phyloP scores from a whole-genome alignment of 176 grass and related monocot species.

The barley (Hordeum vulgare) region DNA sequence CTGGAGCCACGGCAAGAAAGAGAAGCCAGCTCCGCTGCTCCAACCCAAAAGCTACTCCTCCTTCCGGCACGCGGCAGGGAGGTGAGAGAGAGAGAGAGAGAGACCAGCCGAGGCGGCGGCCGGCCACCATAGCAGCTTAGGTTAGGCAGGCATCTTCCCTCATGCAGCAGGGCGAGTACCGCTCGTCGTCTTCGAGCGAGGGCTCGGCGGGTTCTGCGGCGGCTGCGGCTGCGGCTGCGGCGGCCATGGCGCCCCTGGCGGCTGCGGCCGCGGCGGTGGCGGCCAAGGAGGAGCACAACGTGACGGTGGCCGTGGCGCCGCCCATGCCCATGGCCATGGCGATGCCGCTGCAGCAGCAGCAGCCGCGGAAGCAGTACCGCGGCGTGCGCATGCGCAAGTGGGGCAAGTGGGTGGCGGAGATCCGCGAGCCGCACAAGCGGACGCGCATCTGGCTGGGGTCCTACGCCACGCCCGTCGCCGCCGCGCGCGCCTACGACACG shows the following conservation, averaged over 20 bases:
- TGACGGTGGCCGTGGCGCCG: neutral
- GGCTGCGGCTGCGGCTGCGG: neutral
- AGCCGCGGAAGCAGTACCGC: constrained; percentile 48
- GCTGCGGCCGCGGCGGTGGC: constrained; percentile 9
- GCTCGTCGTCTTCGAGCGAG: constrained; percentile 47
- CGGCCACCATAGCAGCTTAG: neutral
- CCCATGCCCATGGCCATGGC: neutral
- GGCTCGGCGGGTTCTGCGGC: constrained; percentile 15
- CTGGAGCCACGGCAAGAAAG: neutral
- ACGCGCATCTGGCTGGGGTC: constrained; percentile 91
- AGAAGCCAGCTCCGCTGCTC: neutral
- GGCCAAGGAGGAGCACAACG: constrained; percentile 18
- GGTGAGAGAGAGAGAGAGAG: neutral
- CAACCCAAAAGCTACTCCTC: constrained; percentile 34
- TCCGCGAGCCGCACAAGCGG: constrained; percentile 92
- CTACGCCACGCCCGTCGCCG: constrained; percentile 67
- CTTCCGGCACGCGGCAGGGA: neutral
- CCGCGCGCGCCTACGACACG: constrained; percentile 85
- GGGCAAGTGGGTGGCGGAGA: constrained; percentile 99
- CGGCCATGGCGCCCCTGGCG: constrained; percentile 24
- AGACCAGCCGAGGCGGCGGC: constrained; percentile 7
- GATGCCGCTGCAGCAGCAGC: constrained; percentile 2
- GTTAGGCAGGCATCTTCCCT: neutral
- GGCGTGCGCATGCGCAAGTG: constrained; percentile 97
- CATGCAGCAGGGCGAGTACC: constrained; percentile 62